Evolutionary conservation across 805 yeast species (phyloP), one percentile per base, ranked within the genome.

Genomic region (Spathaspora passalidarum): DNA sequence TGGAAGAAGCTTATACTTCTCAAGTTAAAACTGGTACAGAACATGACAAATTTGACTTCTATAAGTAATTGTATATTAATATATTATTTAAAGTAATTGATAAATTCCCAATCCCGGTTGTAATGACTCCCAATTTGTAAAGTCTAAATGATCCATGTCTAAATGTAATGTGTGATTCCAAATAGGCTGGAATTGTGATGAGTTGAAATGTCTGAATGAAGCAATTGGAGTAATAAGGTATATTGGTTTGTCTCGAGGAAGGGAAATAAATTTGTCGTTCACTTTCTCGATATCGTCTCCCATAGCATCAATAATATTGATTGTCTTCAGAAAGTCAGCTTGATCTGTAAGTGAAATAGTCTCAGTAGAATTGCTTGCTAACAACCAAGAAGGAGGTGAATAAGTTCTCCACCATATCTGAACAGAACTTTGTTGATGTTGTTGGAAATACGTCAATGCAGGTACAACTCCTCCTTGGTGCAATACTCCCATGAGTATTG

Each of bases 31-130:
- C 96, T 2, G 96, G 96, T 46, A 81, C 83, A 54, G 99, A 95
- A 66, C 95, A 87, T 55, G 99, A 94, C 65, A 94, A 94, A 73
- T 94, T 92, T 68, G 99, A 95, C 50, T 94, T 94, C 79, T 94
- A 94, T 73, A 92, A 90, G 76, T 94, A 53, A 49, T 17, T 3
- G 22, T 17, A 34, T 20, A 13, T 7, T 26, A 26, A 10, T 10
- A 10, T n/a, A 10, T 26, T n/a, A 10, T 10, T 26, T 26, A 49
- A 25, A 49, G 29, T 32, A 75, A 60, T 44, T 63, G 67, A 63
- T 80, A 84, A n/a, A 80, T 63, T 1, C 78, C 81, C 14, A 86
- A 61, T 0, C 96, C 96, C 1, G 89, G 89, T 7, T 57, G 56
- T 45, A 86, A 68, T 2, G 83, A 74, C 1, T 66, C 62, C 41